phyloP scores from a whole-genome alignment of 805 yeast genomes.

The Kluyveromyces siamensis region DNA sequence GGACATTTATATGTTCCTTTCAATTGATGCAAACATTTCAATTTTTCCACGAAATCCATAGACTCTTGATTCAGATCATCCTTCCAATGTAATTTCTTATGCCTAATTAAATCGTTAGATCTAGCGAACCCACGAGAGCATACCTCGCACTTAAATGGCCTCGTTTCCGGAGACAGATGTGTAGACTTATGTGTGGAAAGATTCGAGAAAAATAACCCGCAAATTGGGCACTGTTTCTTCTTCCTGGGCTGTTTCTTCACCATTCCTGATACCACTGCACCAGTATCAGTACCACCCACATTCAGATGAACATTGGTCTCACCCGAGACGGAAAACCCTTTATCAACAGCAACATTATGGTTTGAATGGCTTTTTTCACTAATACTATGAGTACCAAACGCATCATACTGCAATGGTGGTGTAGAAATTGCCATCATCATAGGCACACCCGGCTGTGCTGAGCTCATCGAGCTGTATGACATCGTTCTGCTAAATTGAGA shows the following conservation, averaged over 20 bases:
- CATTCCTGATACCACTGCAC: slow-evolving; percentile 35
- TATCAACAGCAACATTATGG: neutral
- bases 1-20: slow-evolving; percentile 66
- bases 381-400: slow-evolving; percentile 39
- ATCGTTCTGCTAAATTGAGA: neutral
- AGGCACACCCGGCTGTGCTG: neutral
- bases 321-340: neutral
- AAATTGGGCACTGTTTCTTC: slow-evolving; percentile 65
- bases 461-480: neutral
- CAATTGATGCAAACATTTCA: slow-evolving; percentile 21
- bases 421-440: slow-evolving; percentile 5
- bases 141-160: slow-evolving; percentile 71
- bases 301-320: slow-evolving; percentile 7
- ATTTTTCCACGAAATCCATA: slow-evolving; percentile 11
- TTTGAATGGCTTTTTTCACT: neutral
- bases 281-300: neutral
- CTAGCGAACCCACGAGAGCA: slow-evolving; percentile 84
- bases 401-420: slow-evolving; percentile 45
- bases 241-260: slow-evolving; percentile 35
- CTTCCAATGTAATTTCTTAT: slow-evolving; percentile 77
- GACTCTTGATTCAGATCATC: slow-evolving; percentile 30
- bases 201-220: slow-evolving; percentile 62
- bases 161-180: slow-evolving; percentile 57
- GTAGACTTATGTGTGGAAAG: slow-evolving; percentile 78
- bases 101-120: slow-evolving; percentile 78